phyloP scores from a whole-genome alignment of 371 early-diverging fungal species.

The Capillidium rhysosporum region DNA sequence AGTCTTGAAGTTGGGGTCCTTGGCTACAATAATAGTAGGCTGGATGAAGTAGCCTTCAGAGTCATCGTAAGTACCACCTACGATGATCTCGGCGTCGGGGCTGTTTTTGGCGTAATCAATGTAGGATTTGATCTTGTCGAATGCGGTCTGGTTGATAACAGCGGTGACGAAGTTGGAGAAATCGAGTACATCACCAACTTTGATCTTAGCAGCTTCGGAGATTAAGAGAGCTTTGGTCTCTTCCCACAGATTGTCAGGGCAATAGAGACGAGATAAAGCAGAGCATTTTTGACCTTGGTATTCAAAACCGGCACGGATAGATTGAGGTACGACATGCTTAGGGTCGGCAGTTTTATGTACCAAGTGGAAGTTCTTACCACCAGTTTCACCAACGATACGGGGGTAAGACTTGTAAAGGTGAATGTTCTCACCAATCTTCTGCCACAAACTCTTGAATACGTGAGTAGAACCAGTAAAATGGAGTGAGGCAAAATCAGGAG shows the following conservation, averaged over 20 bases:
- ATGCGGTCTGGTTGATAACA: conserved; percentile 80
- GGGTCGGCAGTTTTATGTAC: conserved; percentile 60
- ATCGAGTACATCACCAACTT: conserved; percentile 66
- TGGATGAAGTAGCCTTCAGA: conserved; percentile 75
- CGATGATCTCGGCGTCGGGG: conserved; percentile 46
- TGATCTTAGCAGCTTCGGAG: conserved; percentile 47
- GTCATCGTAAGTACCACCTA: conserved; percentile 67
- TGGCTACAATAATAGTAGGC: conserved; percentile 81
- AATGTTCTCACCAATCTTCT: conserved; percentile 75
- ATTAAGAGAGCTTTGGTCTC: conserved; percentile 49
- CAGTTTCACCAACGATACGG: conserved; percentile 94
- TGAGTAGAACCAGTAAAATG: conserved; percentile 92
- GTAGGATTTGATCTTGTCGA: conserved; percentile 77
- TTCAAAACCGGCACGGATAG: conserved; percentile 87
- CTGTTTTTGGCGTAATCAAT: conserved; percentile 53
- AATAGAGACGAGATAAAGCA: conserved; percentile 78
- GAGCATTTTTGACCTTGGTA: conserved; percentile 97
- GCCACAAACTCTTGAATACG: conserved; percentile 89
- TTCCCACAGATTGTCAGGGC: conserved; percentile 61
- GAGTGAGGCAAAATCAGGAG: conserved; percentile 84
- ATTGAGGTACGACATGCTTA: conserved; percentile 41
- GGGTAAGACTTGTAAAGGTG: conserved; percentile 82
- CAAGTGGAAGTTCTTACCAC: conserved; percentile 97
- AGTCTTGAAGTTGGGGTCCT: conserved; percentile 65
- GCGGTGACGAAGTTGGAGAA: conserved; percentile 41